A percentile compares a stretch with the other conserved stretches of the same genome.
phyloP scores from a whole-genome alignment of 768 basidiomycete genomes.

The Suillus tomentosus region DNA sequence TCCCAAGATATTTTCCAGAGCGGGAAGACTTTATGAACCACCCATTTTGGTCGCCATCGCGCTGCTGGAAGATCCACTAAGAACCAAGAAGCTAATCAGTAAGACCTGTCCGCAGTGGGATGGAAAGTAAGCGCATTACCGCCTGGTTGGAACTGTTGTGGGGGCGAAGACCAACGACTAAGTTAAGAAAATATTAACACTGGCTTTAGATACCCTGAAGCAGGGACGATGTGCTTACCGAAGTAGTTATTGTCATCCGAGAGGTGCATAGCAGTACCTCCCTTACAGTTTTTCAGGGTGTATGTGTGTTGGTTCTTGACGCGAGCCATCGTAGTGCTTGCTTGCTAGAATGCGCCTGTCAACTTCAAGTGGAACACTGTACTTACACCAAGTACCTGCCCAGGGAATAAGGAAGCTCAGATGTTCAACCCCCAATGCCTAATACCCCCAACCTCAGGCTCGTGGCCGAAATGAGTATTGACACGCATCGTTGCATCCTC shows the following conservation, averaged over 20 bases:
- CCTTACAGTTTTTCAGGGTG: conserved; percentile 51
- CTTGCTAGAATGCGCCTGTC: neutral
- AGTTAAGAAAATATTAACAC: neutral
- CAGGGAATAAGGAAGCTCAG: too few species aligned
- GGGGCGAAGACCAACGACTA: conserved; percentile 50
- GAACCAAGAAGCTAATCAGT: neutral
- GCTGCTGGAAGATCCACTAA: conserved; percentile 49
- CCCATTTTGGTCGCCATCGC: conserved; percentile 29
- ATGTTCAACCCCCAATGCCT: too few species aligned
- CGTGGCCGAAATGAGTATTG: neutral
- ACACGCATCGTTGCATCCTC: neutral
- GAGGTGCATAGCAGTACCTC: conserved; percentile 54
- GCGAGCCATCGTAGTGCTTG: conserved; percentile 18
- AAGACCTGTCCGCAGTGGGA: neutral
- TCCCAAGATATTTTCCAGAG: conserved; percentile 43
- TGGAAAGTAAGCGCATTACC: conserved; percentile 31
- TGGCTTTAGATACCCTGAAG: neutral
- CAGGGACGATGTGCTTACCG: conserved; percentile 33
- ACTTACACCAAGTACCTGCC: neutral
- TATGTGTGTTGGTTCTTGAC: conserved; percentile 42
- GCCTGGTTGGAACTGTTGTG: conserved; percentile 50
- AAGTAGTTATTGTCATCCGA: conserved; percentile 51
- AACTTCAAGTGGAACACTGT: neutral
- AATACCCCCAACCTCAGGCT: too few species aligned
- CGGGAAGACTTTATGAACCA: conserved; percentile 47